Base-by-base conservation (phyloP, 352 stramenopile species). In the Globisporangium takayamanum region DNA sequence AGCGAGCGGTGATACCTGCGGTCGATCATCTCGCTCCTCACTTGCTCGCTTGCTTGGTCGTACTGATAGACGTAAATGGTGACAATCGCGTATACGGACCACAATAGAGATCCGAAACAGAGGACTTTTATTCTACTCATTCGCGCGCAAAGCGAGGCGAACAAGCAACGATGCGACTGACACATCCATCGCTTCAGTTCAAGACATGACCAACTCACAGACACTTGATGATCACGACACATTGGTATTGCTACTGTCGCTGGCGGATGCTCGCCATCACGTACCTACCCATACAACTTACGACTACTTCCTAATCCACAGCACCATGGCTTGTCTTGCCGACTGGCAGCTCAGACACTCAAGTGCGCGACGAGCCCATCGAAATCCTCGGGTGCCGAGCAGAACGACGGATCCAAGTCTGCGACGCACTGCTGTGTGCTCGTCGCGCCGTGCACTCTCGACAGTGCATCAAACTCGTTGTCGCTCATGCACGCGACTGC, bases 1-100 rank as follows among this genome's bases (percentile, higher is more conserved):
- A 95, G 64, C 46, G 86, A 87, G 48, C 83, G 78, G 61, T 92
- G 80, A 62, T 87, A 93, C 63, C 83, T 81, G 69, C 84, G 84
- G 64, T 94, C 81, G 48, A 95, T 91, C 84, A 94, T 94, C 20
- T 15, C 25, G 10, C 15, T n/a, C 26, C 28, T 6, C 30, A 20
- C 25, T 25, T 22, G 18, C 15, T 46, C 37, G 44, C 39, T 55
- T 49, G 3, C 22, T 18, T 54, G 28, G 25, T 46, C 16, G 25
- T 10, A n/a, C 15, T 33, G 47, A 50, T 33, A 2, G 47, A n/a
- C 12, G 26, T 30, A 52, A 52, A 22, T 28, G 15, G 25, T 52
- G 47, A 20, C 18, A 37, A 52, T 37, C 22, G 16, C 1, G n/a
- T 25, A 30, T 33, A 39, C 33, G 5, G 7, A 25, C 7, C 44